Evolutionary conservation across 2,329 filamentous ascomycete species (phyloP).

Genomic region (Calonectria fujianensis): DNA sequence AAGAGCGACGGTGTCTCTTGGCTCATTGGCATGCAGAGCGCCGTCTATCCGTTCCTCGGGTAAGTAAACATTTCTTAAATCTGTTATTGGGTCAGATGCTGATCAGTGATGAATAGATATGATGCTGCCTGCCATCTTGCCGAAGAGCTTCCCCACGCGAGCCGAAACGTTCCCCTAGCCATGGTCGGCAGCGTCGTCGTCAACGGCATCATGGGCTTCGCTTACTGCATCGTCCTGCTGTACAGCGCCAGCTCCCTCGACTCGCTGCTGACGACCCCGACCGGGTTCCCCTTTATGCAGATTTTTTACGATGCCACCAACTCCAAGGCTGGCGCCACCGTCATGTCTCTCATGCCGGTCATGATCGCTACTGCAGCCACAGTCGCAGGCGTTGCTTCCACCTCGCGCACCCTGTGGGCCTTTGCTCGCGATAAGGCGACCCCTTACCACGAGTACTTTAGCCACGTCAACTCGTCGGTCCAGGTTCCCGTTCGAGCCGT

Average conservation of each 20-base stretch:
- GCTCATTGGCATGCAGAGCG: constrained; percentile 58
- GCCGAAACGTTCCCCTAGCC: constrained; percentile 58
- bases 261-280: constrained; percentile 61
- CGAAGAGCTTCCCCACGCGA: constrained; percentile 59
- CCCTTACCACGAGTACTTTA: constrained; percentile 61
- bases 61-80: constrained; percentile 38
- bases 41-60: constrained; percentile 60
- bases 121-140: constrained; percentile 60
- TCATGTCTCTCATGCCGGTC: constrained; percentile 56
- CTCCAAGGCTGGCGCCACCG: constrained; percentile 51
- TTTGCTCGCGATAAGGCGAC: constrained; percentile 63
- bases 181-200: constrained; percentile 60
- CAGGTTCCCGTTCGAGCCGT: constrained; percentile 61
- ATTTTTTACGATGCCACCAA: constrained; percentile 59
- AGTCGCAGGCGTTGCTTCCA: constrained; percentile 59
- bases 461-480: constrained; percentile 55
- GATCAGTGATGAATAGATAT: constrained; percentile 47
- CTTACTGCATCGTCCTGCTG: constrained; percentile 64
- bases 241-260: constrained; percentile 65
- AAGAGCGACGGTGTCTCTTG: constrained; percentile 57
- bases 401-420: constrained; percentile 62
- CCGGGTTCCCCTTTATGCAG: constrained; percentile 66
- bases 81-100: neutral
- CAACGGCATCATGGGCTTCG: constrained; percentile 68
- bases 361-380: constrained; percentile 56